These are phyloP conservation scores for Pontederia paniculata DNA, from an alignment of 176 grass and related monocot genomes.

Conservation along the genomic window DNA sequence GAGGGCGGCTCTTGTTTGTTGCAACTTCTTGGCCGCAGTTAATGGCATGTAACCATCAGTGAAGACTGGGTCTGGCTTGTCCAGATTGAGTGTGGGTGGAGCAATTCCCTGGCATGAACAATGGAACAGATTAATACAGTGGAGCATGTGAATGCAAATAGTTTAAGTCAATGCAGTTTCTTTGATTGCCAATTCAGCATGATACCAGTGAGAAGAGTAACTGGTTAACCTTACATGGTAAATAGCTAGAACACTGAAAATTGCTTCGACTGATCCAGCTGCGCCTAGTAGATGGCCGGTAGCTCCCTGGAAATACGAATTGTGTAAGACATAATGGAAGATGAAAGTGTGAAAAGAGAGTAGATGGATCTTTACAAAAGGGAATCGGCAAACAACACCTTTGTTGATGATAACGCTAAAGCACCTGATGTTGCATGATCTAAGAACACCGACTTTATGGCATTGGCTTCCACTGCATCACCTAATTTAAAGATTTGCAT, in stretches of 20 bases:
- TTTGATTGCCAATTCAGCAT: background rate
- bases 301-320: constrained; percentile 44
- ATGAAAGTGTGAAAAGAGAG: background rate
- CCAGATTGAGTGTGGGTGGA: constrained; percentile 69
- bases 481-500: constrained; percentile 30
- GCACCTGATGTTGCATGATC: constrained; percentile 55
- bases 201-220: background rate
- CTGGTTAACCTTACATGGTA: constrained; percentile 36
- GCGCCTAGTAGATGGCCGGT: constrained; percentile 87
- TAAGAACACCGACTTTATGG: constrained; percentile 61
- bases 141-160: background rate
- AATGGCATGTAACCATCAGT: constrained; percentile 47
- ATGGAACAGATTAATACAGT: background rate
- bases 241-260: constrained; percentile 70
- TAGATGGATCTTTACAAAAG: background rate
- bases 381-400: constrained; percentile 29
- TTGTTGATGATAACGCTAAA: constrained; percentile 75
- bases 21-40: constrained; percentile 41
- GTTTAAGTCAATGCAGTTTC: too few relatives aligned
- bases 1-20: constrained; percentile 45
- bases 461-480: constrained; percentile 63
- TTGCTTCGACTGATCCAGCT: constrained; percentile 86
- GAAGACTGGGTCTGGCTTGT: constrained; percentile 44
- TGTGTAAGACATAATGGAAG: background rate
- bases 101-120: constrained; percentile 42